A percentile compares a stretch with the other conserved stretches of the same genome.
Evolutionary conservation across 306 rosid genomes (phyloP).

Genomic region (Vigna reflexopilosa): DNA sequence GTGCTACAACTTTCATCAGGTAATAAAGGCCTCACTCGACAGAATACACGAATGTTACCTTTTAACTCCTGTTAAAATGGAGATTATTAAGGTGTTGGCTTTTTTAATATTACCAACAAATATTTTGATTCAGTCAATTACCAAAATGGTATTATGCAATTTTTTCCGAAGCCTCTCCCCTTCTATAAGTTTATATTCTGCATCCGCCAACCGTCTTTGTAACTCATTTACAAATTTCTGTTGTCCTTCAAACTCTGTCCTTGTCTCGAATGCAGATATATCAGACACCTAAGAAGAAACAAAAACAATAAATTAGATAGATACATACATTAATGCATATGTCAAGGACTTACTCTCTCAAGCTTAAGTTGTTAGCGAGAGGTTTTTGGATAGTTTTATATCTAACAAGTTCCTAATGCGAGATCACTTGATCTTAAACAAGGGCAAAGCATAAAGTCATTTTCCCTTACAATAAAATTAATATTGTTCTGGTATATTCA

Average conservation of each 20-base stretch:
- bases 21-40: slow-evolving; percentile 93
- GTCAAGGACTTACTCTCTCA: neutral
- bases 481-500: neutral
- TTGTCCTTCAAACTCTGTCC: slow-evolving; percentile 82
- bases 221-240: slow-evolving; percentile 68
- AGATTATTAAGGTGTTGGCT: slow-evolving; percentile 32
- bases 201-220: slow-evolving; percentile 73
- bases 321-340: slow-evolving; percentile 6
- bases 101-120: slow-evolving; percentile 21
- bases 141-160: slow-evolving; percentile 94
- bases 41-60: slow-evolving; percentile 98
- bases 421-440: neutral
- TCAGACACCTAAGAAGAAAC: slow-evolving; percentile 65
- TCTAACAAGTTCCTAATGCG: neutral
- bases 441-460: neutral
- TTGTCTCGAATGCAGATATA: slow-evolving; percentile 70
- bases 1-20: slow-evolving; percentile 66
- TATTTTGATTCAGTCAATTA: slow-evolving; percentile 45
- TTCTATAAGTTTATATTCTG: slow-evolving; percentile 86
- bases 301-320: slow-evolving; percentile 31
- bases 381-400: slow-evolving; percentile 8
- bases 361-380: neutral
- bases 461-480: neutral
- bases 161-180: slow-evolving; percentile 93
- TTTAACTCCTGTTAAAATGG: slow-evolving; percentile 75